Conservation (phyloP, 306 rosid genomes). For the Fagus crenata region DNA sequence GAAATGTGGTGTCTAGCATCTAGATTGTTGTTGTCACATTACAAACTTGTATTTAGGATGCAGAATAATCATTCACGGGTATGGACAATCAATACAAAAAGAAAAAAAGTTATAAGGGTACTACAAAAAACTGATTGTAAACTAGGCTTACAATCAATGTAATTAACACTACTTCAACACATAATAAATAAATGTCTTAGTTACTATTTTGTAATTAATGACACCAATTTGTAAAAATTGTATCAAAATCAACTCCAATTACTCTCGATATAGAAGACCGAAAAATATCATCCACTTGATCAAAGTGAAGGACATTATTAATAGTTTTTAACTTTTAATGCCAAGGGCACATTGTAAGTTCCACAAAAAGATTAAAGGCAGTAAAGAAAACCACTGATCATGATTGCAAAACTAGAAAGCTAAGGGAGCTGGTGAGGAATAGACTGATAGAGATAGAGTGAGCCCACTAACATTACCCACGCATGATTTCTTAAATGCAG, state of each 20-base stretch:
- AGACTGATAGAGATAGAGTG: conserved; percentile 4
- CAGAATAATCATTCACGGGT: conserved; percentile 37
- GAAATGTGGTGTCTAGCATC: conserved; percentile 28
- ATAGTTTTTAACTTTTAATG: not conserved
- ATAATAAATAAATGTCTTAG: too few species aligned
- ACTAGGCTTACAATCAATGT: too few species aligned
- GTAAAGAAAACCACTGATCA: not conserved
- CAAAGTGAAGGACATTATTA: not conserved
- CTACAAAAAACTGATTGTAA: too few species aligned
- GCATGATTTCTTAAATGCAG: conserved; percentile 48
- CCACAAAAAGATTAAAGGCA: not conserved
- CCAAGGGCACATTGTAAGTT: not conserved
- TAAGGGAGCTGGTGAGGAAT: conserved; percentile 1
- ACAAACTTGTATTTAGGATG: not conserved
- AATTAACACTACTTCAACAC: too few species aligned
- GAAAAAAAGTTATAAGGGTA: too few species aligned
- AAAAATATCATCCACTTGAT: not conserved
- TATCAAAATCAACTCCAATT: not conserved
- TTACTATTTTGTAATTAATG: too few species aligned
- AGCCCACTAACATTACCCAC: conserved; percentile 23
- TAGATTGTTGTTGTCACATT: conserved; percentile 27
- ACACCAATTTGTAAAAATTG: too few species aligned
- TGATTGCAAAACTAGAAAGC: conserved; percentile 1
- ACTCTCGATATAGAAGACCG: conserved; percentile 16
- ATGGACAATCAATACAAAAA: not conserved